Conservation (phyloP, 1,139 yeast species). For the Scheffersomyces quercinus region DNA sequence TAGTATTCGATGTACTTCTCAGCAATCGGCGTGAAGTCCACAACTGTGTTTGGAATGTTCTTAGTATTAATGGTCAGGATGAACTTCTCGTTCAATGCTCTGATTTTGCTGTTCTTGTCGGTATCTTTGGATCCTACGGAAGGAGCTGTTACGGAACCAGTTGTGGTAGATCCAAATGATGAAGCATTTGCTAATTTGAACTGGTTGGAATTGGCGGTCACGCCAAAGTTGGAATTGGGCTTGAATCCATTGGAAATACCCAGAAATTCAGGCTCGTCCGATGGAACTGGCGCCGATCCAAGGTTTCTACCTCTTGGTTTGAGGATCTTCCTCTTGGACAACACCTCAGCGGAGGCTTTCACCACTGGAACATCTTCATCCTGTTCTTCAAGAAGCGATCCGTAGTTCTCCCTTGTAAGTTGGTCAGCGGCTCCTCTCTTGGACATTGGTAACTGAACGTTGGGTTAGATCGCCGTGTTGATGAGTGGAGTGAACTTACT, state of each 20-base stretch:
- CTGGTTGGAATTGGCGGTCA: not conserved
- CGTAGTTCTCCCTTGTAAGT: slow-evolving; percentile 49
- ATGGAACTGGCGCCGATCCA: slow-evolving; percentile 2
- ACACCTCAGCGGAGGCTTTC: slow-evolving; percentile 58
- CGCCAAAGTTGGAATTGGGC: not conserved
- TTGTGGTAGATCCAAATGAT: not conserved
- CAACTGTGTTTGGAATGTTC: slow-evolving; percentile 48
- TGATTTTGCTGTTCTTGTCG: slow-evolving; percentile 43
- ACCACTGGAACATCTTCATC: slow-evolving; percentile 23
- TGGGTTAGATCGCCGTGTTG: not conserved
- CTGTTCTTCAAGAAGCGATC: slow-evolving; percentile 33
- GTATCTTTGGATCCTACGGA: slow-evolving; percentile 3
- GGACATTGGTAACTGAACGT: slow-evolving; percentile 38
- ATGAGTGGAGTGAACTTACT: too few relatives aligned
- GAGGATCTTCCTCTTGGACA: slow-evolving; percentile 69
- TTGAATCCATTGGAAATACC: slow-evolving; percentile 1
- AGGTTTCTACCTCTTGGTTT: slow-evolving; percentile 47
- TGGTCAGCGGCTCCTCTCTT: slow-evolving; percentile 68
- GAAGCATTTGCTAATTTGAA: slow-evolving; percentile 1
- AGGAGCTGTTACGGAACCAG: slow-evolving; percentile 1
- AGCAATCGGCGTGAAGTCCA: slow-evolving; percentile 58
- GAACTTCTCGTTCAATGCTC: slow-evolving; percentile 72
- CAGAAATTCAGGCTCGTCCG: slow-evolving; percentile 1
- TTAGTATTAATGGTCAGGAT: slow-evolving; percentile 49
- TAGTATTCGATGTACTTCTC: slow-evolving; percentile 62